These are phyloP conservation scores for Rhizopus microsporus DNA, from an alignment of 371 early-diverging fungal genomes.

Conservation along the genomic window DNA sequence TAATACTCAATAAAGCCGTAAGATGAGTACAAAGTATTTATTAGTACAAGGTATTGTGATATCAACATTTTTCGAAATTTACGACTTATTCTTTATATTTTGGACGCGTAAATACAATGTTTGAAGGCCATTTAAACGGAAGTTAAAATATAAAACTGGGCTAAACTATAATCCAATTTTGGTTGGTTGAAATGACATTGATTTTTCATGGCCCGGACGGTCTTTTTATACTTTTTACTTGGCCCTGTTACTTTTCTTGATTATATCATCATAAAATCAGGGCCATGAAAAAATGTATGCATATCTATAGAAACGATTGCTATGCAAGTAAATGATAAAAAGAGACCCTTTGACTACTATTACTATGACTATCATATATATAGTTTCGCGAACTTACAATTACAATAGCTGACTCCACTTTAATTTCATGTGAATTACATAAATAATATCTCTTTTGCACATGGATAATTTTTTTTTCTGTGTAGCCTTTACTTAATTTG, in stretches of 20 bases:
- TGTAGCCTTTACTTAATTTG: conserved; percentile 44
- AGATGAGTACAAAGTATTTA: too few species aligned
- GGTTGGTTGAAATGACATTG: conserved; percentile 8
- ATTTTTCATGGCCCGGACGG: conserved; percentile 42
- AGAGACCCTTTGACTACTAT: not conserved
- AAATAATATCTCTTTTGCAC: conserved; percentile 18
- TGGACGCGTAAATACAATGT: not conserved
- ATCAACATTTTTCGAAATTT: too few species aligned
- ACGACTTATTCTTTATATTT: not conserved
- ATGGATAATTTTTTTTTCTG: conserved; percentile 24
- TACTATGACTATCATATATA: too few species aligned
- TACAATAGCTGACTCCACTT: conserved; percentile 1
- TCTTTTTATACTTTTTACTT: conserved; percentile 36
- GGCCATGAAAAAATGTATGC: conserved; percentile 4
- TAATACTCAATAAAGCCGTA: too few species aligned
- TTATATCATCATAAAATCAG: conserved; percentile 6
- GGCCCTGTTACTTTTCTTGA: conserved; percentile 29
- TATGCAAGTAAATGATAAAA: not conserved
- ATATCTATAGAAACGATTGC: conserved; percentile 10
- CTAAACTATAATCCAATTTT: conserved; percentile 17
- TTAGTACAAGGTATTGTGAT: too few species aligned
- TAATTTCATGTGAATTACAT: conserved; percentile 30
- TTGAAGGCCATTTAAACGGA: not conserved
- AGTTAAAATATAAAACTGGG: conserved; percentile 2
- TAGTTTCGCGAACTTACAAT: too few species aligned